A percentile compares a stretch with the other conserved stretches of the same genome.
These are phyloP conservation scores for Gigaspora rosea DNA, from an alignment of 192 early-diverging fungal genomes.

Conservation along the genomic window DNA sequence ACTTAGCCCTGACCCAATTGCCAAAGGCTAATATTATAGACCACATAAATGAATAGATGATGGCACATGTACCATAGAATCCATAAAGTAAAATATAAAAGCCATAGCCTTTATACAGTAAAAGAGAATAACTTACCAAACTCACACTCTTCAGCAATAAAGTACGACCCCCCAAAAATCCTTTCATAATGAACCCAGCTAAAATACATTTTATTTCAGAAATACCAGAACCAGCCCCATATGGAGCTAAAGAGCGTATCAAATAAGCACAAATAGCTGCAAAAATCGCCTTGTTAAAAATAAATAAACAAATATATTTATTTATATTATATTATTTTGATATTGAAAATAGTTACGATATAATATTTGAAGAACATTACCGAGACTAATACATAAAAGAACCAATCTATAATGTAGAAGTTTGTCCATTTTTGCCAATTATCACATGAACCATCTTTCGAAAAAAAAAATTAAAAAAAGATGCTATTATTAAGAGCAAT, in stretches of 20 bases:
- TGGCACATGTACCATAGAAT: no score
- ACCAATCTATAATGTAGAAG: slow-evolving; percentile 70
- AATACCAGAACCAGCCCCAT: slow-evolving; percentile 94
- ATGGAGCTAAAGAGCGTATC: slow-evolving; percentile 76
- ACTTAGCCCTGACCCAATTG: slow-evolving; percentile 86
- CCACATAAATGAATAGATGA: background rate
- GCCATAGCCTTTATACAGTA: background rate
- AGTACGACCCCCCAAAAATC: slow-evolving; percentile 91
- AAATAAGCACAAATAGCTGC: slow-evolving; percentile 73
- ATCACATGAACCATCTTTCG: slow-evolving; percentile 63
- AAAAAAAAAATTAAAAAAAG: slow-evolving; percentile 7
- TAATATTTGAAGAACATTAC: slow-evolving; percentile 32
- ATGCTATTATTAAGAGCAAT: background rate
- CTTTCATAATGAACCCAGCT: slow-evolving; percentile 91
- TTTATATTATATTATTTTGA: no score
- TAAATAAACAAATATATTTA: no score
- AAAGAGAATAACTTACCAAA: slow-evolving; percentile 52
- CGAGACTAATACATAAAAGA: slow-evolving; percentile 74
- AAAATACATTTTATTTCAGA: slow-evolving; percentile 88
- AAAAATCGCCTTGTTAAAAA: slow-evolving; percentile 53
- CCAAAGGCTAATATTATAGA: slow-evolving; percentile 54
- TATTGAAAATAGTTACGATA: no score
- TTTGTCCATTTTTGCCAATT: slow-evolving; percentile 69
- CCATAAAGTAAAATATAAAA: no score
- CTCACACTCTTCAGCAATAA: slow-evolving; percentile 90